These are phyloP conservation scores for Tuber aestivum DNA, from an alignment of 495 filamentous ascomycete genomes.

Conservation along the genomic window DNA sequence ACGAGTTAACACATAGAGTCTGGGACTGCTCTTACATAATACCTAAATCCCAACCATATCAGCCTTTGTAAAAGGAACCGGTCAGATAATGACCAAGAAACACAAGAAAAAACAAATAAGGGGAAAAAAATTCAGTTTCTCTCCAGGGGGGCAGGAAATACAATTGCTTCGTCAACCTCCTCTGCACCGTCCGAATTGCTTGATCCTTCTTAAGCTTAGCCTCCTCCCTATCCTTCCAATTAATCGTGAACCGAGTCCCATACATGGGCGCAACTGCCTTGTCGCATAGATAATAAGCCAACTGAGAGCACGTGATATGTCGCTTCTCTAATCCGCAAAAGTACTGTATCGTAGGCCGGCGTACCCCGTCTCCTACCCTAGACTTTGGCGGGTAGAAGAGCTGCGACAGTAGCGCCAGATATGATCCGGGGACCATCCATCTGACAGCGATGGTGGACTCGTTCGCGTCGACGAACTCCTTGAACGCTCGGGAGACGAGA, in stretches of 20 bases:
- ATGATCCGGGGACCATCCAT: slow-evolving; percentile 29
- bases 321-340: slow-evolving; percentile 36
- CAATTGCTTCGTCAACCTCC: slow-evolving; percentile 34
- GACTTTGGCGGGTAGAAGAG: slow-evolving; percentile 39
- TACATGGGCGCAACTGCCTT: slow-evolving; percentile 39
- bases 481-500: slow-evolving; percentile 42
- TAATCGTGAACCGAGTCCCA: slow-evolving; percentile 15
- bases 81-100: slow-evolving; percentile 3
- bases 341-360: slow-evolving; percentile 35
- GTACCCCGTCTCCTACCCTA: slow-evolving; percentile 7
- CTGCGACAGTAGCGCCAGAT: slow-evolving; percentile 37
- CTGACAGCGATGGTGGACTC: slow-evolving; percentile 36
- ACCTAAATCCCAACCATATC: slow-evolving; percentile 24
- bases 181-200: slow-evolving; percentile 36
- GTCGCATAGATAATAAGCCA: slow-evolving; percentile 39
- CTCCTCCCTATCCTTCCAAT: slow-evolving; percentile 25
- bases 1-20: background rate
- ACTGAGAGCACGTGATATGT: slow-evolving; percentile 34
- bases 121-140: background rate
- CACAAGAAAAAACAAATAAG: background rate
- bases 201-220: slow-evolving; percentile 29
- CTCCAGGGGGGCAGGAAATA: slow-evolving; percentile 20
- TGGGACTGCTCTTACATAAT: slow-evolving; percentile 28
- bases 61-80: slow-evolving; percentile 13
- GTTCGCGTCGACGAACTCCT: slow-evolving; percentile 36